Base-by-base conservation (phyloP, 805 yeast genomes). In the Pichia nanzhaoensis region DNA sequence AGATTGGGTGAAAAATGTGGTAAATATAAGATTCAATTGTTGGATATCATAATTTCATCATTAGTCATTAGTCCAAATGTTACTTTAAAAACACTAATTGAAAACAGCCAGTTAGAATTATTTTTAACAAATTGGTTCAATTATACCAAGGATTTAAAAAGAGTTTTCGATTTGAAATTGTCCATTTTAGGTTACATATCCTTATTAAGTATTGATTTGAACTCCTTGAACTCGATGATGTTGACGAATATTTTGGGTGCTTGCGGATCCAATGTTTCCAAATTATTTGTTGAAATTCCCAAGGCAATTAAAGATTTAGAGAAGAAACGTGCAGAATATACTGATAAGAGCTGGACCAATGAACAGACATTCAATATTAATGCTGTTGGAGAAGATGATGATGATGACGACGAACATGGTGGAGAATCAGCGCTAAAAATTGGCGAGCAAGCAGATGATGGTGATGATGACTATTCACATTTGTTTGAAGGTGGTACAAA, bases 131-230 rank as follows among this genome's bases (percentile, higher is more conserved):
- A 70, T 43, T 88, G 96, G 96, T 76, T 84, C 56, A 68, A 72
- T 18, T 54, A 71, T 9, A 65, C 79, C 34, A 74, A 80, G 4
- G 65, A 68, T 22, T 71, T 83, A 53, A 72, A 73, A 19, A 69
- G 95, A 48, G 95, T 87, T 2, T 85, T 75, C 56, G 98, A 91
- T 63, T 70, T 87, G 60, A 90, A 89, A 63, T 64, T 91, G 36
- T 78, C 86, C 1, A 67, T 78, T 2, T 63, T 91, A 51, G 95
- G 93, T 0, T 58, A 84, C 19, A 62, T 90, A 47, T 69, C 78
- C 10, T 47, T 86, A 56, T 22, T 61, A 57, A 51, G 56, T 60
- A 46, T 69, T 21, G 57, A 56, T 18, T 36, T 47, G 9, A 42
- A 46, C 8, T 49, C 51, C 5, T 42, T 64, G 19, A 46, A 40